phyloP scores from a whole-genome alignment of 139 green algal genomes.

The Ettlia oleoabundans region DNA sequence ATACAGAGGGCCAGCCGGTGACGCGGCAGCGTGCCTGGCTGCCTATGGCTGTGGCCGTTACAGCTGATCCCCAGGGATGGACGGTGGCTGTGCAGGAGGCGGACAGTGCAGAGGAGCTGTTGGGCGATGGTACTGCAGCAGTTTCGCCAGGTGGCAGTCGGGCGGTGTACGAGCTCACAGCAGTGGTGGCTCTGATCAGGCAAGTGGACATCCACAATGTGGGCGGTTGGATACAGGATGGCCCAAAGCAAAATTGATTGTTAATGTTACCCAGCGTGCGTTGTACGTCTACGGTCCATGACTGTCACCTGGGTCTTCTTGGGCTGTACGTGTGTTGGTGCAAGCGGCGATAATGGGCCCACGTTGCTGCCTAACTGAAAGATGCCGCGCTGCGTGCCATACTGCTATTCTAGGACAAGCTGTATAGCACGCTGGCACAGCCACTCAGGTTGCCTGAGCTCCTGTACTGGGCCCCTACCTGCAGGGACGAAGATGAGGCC shows the following conservation, averaged over 20 bases:
- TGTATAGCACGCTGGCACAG: too few species aligned
- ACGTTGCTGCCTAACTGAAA: too few species aligned
- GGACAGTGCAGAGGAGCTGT: slow-evolving; percentile 12
- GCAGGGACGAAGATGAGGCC: slow-evolving; percentile 59
- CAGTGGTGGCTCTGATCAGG: slow-evolving; percentile 72
- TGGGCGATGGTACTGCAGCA: slow-evolving; percentile 19
- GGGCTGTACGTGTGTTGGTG: too few species aligned
- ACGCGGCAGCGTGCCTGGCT: slow-evolving; percentile 30
- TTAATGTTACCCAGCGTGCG: too few species aligned
- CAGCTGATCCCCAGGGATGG: slow-evolving; percentile 12
- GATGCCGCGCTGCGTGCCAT: too few species aligned
- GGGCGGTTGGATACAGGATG: background rate
- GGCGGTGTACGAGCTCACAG: slow-evolving; percentile 77
- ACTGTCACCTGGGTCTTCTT: too few species aligned
- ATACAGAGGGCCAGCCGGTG: background rate
- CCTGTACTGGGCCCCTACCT: too few species aligned
- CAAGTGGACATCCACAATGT: background rate
- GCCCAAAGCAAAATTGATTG: too few species aligned
- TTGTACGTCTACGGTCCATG: too few species aligned
- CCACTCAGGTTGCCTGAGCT: too few species aligned
- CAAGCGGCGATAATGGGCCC: too few species aligned
- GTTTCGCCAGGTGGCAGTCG: slow-evolving; percentile 18
- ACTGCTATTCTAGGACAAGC: too few species aligned
- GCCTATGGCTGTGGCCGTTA: slow-evolving; percentile 26
- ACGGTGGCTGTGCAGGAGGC: slow-evolving; percentile 35